Conservation (phyloP, 352 stramenopile species). For the Phytophthora niederhauseri region DNA sequence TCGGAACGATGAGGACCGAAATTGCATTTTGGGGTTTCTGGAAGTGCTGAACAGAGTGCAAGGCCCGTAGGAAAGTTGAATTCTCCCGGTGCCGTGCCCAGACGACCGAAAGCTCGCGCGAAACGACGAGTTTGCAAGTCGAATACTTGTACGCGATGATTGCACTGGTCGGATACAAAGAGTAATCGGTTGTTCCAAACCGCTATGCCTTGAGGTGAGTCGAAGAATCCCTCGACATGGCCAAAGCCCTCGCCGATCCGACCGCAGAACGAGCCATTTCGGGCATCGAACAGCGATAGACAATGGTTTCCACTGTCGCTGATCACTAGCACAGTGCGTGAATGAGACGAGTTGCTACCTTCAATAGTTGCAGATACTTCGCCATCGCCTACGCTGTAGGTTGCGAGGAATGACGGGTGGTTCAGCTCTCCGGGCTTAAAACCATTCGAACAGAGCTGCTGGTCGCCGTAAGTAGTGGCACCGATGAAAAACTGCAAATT, state of each 20-base stretch:
- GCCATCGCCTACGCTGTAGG: slow-evolving; percentile 9
- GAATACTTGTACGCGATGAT: slow-evolving; percentile 73
- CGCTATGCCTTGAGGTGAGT: slow-evolving; percentile 63
- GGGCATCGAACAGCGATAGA: slow-evolving; percentile 60
- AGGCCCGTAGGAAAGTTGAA: slow-evolving; percentile 58
- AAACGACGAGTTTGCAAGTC: slow-evolving; percentile 39
- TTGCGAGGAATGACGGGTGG: slow-evolving; percentile 50
- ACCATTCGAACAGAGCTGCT: slow-evolving; percentile 51
- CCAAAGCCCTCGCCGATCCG: slow-evolving; percentile 62
- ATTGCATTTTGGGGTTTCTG: slow-evolving; percentile 41
- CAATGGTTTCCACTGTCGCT: slow-evolving; percentile 70
- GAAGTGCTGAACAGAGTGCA: slow-evolving; percentile 49
- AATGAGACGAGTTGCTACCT: neutral
- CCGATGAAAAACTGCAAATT: slow-evolving; percentile 54
- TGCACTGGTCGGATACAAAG: slow-evolving; percentile 69
- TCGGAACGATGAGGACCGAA: slow-evolving; percentile 53
- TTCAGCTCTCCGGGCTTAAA: slow-evolving; percentile 59
- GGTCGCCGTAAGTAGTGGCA: slow-evolving; percentile 59
- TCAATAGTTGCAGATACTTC: neutral
- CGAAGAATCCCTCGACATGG: slow-evolving; percentile 49
- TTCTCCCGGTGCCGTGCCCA: slow-evolving; percentile 39
- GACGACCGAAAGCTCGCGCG: slow-evolving; percentile 35
- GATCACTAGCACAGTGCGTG: slow-evolving; percentile 37
- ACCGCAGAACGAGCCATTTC: slow-evolving; percentile 35
- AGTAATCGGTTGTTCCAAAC: slow-evolving; percentile 49